Conservation (phyloP, 768 basidiomycete genomes). For the Mycena olivaceomarginata region DNA sequence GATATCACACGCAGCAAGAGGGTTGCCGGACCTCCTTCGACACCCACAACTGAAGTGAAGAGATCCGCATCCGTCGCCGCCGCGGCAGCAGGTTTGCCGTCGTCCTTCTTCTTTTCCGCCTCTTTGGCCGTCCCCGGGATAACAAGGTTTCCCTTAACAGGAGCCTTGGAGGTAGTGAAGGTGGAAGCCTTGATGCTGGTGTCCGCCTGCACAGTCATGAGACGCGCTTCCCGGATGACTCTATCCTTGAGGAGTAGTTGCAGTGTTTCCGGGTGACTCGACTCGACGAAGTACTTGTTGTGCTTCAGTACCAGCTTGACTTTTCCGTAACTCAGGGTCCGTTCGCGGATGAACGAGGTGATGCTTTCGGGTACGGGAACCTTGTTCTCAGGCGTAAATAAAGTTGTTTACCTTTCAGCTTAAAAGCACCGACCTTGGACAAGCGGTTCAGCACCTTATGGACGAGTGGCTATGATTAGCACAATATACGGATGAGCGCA, state of each 20-base stretch:
- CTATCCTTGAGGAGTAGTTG: conserved; percentile 92
- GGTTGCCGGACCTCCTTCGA: conserved; percentile 82
- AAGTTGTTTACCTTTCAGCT: conserved; percentile 12
- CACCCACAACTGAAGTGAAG: conserved; percentile 97
- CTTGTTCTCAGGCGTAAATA: conserved; percentile 59
- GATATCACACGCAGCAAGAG: neutral
- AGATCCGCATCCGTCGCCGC: conserved; percentile 81
- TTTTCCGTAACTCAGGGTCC: conserved; percentile 98
- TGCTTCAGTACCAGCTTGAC: conserved; percentile 98
- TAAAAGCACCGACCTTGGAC: conserved; percentile 75
- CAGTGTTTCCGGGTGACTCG: conserved; percentile 94
- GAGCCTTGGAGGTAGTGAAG: conserved; percentile 89
- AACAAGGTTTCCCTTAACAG: conserved; percentile 86
- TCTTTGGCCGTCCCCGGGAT: conserved; percentile 91
- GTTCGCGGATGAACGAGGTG: conserved; percentile 90
- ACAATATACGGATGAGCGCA: conserved; percentile 43
- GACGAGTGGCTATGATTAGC: conserved; percentile 55
- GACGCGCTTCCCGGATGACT: conserved; percentile 89
- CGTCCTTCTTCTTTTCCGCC: conserved; percentile 82
- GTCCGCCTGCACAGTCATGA: conserved; percentile 80
- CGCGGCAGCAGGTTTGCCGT: conserved; percentile 52
- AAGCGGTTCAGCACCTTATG: conserved; percentile 85
- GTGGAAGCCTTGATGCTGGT: conserved; percentile 86
- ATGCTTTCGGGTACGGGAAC: conserved; percentile 95
- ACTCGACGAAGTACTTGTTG: conserved; percentile 98